Evolutionary conservation across 768 basidiomycete genomes (phyloP).

Genomic region (Boletus rubroflammeus): DNA sequence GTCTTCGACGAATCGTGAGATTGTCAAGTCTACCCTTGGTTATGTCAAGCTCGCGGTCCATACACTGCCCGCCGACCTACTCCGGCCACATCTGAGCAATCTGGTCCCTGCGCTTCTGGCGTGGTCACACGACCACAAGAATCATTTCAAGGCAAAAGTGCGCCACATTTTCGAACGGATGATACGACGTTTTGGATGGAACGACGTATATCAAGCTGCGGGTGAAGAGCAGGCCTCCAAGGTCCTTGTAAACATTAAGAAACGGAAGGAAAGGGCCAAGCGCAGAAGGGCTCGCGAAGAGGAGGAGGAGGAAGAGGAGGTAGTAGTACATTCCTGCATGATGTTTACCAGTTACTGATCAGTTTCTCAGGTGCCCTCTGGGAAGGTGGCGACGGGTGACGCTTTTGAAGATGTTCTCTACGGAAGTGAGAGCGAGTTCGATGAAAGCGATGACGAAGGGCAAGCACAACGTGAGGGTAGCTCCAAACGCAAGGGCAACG

Average conservation of each 20-base stretch:
- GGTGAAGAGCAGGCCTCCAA: conserved; percentile 81
- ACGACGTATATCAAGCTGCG: conserved; percentile 72
- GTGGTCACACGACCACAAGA: conserved; percentile 98
- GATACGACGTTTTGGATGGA: conserved; percentile 86
- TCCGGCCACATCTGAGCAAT: conserved; percentile 71
- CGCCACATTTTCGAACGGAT: conserved; percentile 96
- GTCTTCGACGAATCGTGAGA: conserved; percentile 92
- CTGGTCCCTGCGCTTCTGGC: conserved; percentile 82
- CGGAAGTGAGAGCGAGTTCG: conserved; percentile 90
- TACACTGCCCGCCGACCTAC: conserved; percentile 65
- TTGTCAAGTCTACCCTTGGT: conserved; percentile 94
- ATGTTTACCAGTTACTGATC: conserved; percentile 6
- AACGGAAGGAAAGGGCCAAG: conserved; percentile 91
- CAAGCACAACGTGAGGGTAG: conserved; percentile 27
- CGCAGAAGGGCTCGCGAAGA: conserved; percentile 68
- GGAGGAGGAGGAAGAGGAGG: conserved; percentile 59
- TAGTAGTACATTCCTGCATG: conserved; percentile 7
- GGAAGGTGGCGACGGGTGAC: conserved; percentile 63
- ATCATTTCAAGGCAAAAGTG: conserved; percentile 97
- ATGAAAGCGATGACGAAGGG: conserved; percentile 64
- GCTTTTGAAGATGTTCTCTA: conserved; percentile 98
- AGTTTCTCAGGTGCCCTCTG: conserved; percentile 36
- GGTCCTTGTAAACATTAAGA: conserved; percentile 91
- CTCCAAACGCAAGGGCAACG: conserved; percentile 35
- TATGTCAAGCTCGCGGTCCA: conserved; percentile 93